Base-by-base conservation (phyloP, 2,329 filamentous ascomycete genomes). In the Trichoderma oligosporum region DNA sequence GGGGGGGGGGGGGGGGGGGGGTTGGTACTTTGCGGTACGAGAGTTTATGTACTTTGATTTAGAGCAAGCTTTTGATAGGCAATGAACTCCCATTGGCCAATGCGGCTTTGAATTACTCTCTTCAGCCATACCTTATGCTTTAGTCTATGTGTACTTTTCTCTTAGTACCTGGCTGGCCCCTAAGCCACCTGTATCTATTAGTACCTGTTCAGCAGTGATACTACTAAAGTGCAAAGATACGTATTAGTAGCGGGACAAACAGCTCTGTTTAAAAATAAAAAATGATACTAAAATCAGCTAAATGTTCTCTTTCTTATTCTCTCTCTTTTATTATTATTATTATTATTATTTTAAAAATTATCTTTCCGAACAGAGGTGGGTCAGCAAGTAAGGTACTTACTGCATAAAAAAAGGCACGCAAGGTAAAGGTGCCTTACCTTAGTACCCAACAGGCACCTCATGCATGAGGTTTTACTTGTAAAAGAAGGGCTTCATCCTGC, bases 111-210 rank as follows among this genome's bases (percentile, higher is more conserved):
- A 49, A 56, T 49, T 56, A 49, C 53, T 56, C 35, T 27, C 2
- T 56, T 56, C 7, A 38, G 53, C 53, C 31, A 38, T 39, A 14
- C 24, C 41, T 24, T 24, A 44, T 18, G 12, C 11, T 39, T 25
- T 45, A 44, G 49, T 22, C 39, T 20, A 29, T 14, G 36, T 41
- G 38, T 41, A 41, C 38, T n/a, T n/a, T n/a, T n/a, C 18, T 25
- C 47, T 38, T 20, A 20, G 35, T 39, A 39, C 24, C 5, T 31
- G 18, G 36, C 38, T 33, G 48, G 25, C 14, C 18, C 36, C 22
- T 27, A 42, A 42, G 48, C 48, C 48, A 52, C 38, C 38, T 31
- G n/a, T n/a, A n/a, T n/a, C n/a, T n/a, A n/a, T n/a, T n/a, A n/a
- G n/a, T n/a, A n/a, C n/a, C n/a, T n/a, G n/a, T n/a, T n/a, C n/a